Base-by-base conservation (phyloP, 257 asterid species). In the Penstemon barbatus region DNA sequence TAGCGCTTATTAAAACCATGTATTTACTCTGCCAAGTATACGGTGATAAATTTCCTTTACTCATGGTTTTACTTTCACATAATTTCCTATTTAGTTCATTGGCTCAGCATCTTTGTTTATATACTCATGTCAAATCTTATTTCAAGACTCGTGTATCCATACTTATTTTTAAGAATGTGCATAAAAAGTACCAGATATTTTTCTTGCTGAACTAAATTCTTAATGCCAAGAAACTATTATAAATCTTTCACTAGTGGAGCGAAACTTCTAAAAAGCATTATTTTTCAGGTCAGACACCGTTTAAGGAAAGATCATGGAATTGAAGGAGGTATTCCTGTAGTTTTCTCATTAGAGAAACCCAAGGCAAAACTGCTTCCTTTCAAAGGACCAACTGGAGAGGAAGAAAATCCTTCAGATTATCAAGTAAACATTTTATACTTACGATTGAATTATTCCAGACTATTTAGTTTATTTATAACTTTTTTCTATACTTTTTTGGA, bases 271-370 rank as follows among this genome's bases (percentile, higher is more conserved):
- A 62, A 52, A 64, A 25, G 48, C 57, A 68, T 63, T 38, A 61
- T 18, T 76, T 75, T 67, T 72, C 90, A 93, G 98, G 95, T 93
- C 60, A 85, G 98, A 76, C 83, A 88, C 71, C 95, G 97, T 49
- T 71, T 93, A 77, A 89, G 83, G 83, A 90, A 85, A 82, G 87
- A 87, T 61, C 63, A 85, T 66, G 96, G 99, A 64, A 93, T 93
- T 83, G 97, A 93, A 59, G 94, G 99, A 61, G 97, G 99, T 76
- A 85, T 93, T 80, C 97, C 99, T 66, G 88, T 93, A 68, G 96
- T 93, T 67, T 93, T 93, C 78, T 93, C 99, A 11, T 74, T 89
- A 50, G 99, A 93, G 82, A 90, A 90, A 78, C 99, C 99, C 59
- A 93, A 90, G 79, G 94, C 88, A 39, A 93, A 93, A 78, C 80